Conservation (phyloP, 2,329 filamentous ascomycete genomes). For the Apiospora hydei region DNA sequence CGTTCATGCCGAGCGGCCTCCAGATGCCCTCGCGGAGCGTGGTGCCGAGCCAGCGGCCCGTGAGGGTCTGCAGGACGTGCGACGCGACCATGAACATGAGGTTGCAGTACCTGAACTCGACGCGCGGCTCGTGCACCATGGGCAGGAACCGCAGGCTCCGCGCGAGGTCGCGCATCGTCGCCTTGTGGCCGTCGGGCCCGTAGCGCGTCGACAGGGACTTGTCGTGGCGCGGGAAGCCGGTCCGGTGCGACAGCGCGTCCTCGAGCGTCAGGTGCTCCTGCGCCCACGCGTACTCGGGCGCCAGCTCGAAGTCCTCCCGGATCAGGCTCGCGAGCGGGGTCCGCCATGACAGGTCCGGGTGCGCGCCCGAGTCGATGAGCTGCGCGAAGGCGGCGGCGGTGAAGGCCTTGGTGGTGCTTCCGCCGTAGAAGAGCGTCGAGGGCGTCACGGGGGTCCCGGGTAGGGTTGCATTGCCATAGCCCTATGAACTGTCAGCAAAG, state of each 20-base stretch:
- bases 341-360: slow-evolving; percentile 50
- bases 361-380: slow-evolving; percentile 53
- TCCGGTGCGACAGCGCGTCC: slow-evolving; percentile 60
- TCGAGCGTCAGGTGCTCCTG: slow-evolving; percentile 58
- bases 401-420: slow-evolving; percentile 62
- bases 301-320: slow-evolving; percentile 57
- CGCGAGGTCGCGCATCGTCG: slow-evolving; percentile 46
- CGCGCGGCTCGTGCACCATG: slow-evolving; percentile 51
- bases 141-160: slow-evolving; percentile 53
- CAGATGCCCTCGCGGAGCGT: slow-evolving; percentile 51
- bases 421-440: slow-evolving; percentile 60
- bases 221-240: slow-evolving; percentile 55
- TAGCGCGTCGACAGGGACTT: slow-evolving; percentile 38
- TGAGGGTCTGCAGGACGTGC: slow-evolving; percentile 54
- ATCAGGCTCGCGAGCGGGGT: slow-evolving; percentile 55
- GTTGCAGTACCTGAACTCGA: slow-evolving; percentile 58
- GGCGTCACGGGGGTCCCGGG: slow-evolving; percentile 50
- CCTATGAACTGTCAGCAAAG: slow-evolving; percentile 41
- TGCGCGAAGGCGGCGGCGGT: slow-evolving; percentile 57
- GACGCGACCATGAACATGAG: slow-evolving; percentile 57
- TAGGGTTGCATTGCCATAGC: slow-evolving; percentile 50
- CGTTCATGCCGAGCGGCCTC: slow-evolving; percentile 52
- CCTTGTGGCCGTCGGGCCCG: slow-evolving; percentile 42
- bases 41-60: slow-evolving; percentile 46
- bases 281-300: slow-evolving; percentile 45